These are phyloP conservation scores for Artomyces pyxidatus DNA, from an alignment of 768 basidiomycete species.

Conservation along the genomic window DNA sequence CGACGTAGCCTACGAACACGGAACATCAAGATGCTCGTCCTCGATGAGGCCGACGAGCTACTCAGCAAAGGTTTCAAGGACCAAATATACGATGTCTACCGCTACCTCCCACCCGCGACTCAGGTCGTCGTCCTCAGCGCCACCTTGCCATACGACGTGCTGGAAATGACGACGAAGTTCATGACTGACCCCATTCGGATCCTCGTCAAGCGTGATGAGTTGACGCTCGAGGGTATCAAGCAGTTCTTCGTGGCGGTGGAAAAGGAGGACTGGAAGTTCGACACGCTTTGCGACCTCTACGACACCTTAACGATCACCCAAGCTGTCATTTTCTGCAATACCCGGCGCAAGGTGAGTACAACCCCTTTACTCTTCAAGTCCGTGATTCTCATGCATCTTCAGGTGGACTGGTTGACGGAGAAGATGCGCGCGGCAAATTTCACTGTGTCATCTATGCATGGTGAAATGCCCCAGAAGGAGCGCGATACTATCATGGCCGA, in stretches of 20 bases:
- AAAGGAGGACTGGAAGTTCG: slow-evolving; percentile 99
- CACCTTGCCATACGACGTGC: slow-evolving; percentile 90
- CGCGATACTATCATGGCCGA: slow-evolving; percentile 96
- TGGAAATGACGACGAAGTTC: slow-evolving; percentile 99
- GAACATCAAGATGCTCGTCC: slow-evolving; percentile 96
- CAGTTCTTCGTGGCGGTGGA: slow-evolving; percentile 98
- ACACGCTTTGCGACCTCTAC: slow-evolving; percentile 94
- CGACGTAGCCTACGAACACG: slow-evolving; percentile 87
- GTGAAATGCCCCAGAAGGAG: slow-evolving; percentile 94
- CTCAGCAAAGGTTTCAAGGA: slow-evolving; percentile 99
- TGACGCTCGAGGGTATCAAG: slow-evolving; percentile 94
- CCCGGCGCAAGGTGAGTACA: slow-evolving; percentile 75
- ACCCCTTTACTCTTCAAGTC: not conserved
- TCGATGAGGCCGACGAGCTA: slow-evolving; percentile 94
- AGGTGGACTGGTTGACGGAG: slow-evolving; percentile 98
- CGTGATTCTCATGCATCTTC: slow-evolving; percentile 4
- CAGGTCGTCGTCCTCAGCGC: slow-evolving; percentile 96
- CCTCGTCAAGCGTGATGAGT: slow-evolving; percentile 97
- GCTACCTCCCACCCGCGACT: slow-evolving; percentile 92
- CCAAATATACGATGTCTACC: slow-evolving; percentile 98
- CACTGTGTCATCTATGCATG: slow-evolving; percentile 93
- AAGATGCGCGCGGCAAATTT: slow-evolving; percentile 99
- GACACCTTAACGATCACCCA: slow-evolving; percentile 98
- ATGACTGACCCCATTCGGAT: slow-evolving; percentile 99
- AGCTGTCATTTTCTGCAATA: slow-evolving; percentile 99